These are phyloP conservation scores for Chalara sp. DNA, from an alignment of 2,329 filamentous ascomycete species.

Conservation along the genomic window DNA sequence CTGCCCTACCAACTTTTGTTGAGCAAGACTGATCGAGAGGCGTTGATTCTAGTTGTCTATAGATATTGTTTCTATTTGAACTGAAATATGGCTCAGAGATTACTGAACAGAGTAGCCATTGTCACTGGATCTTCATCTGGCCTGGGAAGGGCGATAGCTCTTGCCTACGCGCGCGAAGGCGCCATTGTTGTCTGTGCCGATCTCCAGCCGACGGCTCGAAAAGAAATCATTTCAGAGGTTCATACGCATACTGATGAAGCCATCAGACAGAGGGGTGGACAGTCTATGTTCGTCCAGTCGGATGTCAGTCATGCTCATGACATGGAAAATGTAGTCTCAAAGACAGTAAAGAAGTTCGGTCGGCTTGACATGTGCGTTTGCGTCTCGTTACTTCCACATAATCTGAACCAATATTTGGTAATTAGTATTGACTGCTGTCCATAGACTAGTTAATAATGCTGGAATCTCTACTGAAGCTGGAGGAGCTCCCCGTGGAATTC, in stretches of 20 bases:
- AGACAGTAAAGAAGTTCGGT: constrained; percentile 30
- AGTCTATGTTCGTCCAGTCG: constrained; percentile 35
- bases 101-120: constrained; percentile 31
- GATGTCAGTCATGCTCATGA: constrained; percentile 34
- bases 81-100: constrained; percentile 7
- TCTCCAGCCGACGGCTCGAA: constrained; percentile 22
- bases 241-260: constrained; percentile 31
- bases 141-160: constrained; percentile 38
- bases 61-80: too few relatives aligned
- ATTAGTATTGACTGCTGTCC: neutral
- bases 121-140: constrained; percentile 41
- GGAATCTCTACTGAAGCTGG: constrained; percentile 37
- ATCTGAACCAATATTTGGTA: too few relatives aligned
- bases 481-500: constrained; percentile 30
- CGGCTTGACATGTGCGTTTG: constrained; percentile 35
- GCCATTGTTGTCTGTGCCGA: constrained; percentile 37
- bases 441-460: constrained; percentile 41
- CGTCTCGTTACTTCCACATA: too few relatives aligned
- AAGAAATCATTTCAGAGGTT: constrained; percentile 22
- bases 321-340: constrained; percentile 31
- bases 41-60: too few relatives aligned
- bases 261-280: constrained; percentile 28
- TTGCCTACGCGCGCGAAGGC: constrained; percentile 34
- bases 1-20: too few relatives aligned
- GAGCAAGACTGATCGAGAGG: too few relatives aligned